Evolutionary conservation across 345 rosid genomes (phyloP).

Genomic region (Hypericum androsaemum): DNA sequence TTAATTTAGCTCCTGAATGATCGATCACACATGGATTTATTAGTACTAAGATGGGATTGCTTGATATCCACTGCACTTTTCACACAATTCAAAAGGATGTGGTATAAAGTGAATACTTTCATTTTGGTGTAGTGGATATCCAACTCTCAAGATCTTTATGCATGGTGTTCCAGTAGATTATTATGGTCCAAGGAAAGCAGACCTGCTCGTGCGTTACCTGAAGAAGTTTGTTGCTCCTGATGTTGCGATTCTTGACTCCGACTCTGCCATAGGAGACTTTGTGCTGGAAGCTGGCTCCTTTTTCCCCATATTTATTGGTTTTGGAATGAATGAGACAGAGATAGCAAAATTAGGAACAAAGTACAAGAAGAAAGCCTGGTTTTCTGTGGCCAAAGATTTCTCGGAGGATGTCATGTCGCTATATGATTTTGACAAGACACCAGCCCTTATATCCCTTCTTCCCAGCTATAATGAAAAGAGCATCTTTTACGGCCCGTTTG

Average conservation of each 20-base stretch:
- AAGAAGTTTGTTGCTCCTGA: slow-evolving; percentile 88
- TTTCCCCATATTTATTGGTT: slow-evolving; percentile 77
- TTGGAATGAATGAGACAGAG: slow-evolving; percentile 52
- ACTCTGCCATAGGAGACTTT: slow-evolving; percentile 51
- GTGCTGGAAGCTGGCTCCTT: slow-evolving; percentile 54
- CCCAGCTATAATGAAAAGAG: slow-evolving; percentile 54
- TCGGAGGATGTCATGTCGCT: slow-evolving; percentile 65
- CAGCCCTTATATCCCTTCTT: slow-evolving; percentile 60
- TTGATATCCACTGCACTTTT: no score
- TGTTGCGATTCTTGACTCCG: slow-evolving; percentile 67
- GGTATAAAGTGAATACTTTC: background rate
- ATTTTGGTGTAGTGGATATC: slow-evolving; percentile 53
- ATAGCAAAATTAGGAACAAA: slow-evolving; percentile 42
- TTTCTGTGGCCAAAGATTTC: slow-evolving; percentile 66
- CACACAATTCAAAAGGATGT: no score
- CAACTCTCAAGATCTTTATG: slow-evolving; percentile 69
- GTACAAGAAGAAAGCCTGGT: slow-evolving; percentile 95
- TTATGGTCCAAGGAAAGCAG: slow-evolving; percentile 83
- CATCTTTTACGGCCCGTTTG: slow-evolving; percentile 83
- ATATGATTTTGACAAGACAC: slow-evolving; percentile 72
- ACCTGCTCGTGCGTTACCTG: slow-evolving; percentile 64
- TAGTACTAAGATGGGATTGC: background rate
- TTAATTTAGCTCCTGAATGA: background rate
- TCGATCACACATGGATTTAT: background rate
- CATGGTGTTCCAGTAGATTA: slow-evolving; percentile 82